Evolutionary conservation across 768 basidiomycete species (phyloP), one percentile per base, ranked within the genome.

Genomic region (Mycena venus): DNA sequence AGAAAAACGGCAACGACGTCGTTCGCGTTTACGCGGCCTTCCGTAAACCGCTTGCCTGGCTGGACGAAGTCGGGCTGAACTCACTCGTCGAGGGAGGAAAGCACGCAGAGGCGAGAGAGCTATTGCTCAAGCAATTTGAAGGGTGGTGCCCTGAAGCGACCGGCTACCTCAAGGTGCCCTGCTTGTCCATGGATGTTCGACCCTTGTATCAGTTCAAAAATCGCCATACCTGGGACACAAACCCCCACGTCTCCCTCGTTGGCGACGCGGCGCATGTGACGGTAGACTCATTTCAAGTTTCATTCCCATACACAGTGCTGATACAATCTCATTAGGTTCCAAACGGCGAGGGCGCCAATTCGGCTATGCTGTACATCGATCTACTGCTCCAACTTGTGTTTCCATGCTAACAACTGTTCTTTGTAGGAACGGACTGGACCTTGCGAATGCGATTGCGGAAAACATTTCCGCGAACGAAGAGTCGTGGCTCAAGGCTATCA

Each of bases 141-240:
- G 49, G 32, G 2, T 65, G 64, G 64, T 44, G 40, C 14, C 25
- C 25, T 9, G 42, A 63, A 11, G 62, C 62, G 62, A 47, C 42
- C 23, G 29, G 62, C 9, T 63, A 14, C 19, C 62, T 63, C 42
- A 12, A 42, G 1, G 42, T 63, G 4, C 62, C 42, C 15, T 63
- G 44, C 62, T 11, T 27, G 40, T 44, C 42, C 40, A 23, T 63
- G 21, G 8, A 34, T 14, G 8, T 65, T 23, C 64, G 62, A 15
- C 62, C 62, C 14, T 17, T 63, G 62, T 63, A 63, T 29, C 44
- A 23, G 25, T 63, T 63, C 25, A 63, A 63, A 15, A 63, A 63
- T 7, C 62, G 17, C 17, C 42, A 63, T 29, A 3, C 23, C 9
- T 63, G 62, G 62, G 42, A 11, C 17, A 25, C 62, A 47, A 63